Evolutionary conservation across 2,329 filamentous ascomycete genomes (phyloP), one percentile per base, ranked within the genome.

Genomic region (Colletotrichum euphorbiae): DNA sequence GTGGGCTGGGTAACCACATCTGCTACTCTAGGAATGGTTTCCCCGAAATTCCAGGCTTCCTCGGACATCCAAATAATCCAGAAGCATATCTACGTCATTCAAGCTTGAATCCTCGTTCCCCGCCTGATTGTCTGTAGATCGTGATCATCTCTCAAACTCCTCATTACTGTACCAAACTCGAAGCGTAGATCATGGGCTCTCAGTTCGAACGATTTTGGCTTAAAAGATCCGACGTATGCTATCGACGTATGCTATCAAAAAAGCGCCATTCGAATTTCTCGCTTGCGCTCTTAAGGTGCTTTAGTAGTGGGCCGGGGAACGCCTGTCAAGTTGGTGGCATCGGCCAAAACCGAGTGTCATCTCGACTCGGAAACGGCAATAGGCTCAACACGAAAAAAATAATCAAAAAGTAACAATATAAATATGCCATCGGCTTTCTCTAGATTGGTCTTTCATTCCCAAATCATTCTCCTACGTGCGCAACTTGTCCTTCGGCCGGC

Each of bases 311-410:
- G 17, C 31, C 24, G 50, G 33, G 56, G 15, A 28, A 12, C 63
- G 50, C 58, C 17, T 67, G 57, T 36, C 57, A 67, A 21, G 11
- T 33, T 28, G 7, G 36, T 55, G 50, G 50, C 50, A 62, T 15
- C 33, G 13, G n/a, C 19, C 24, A 62, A 56, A 48, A 9, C 33
- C 42, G 21, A 45, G 8, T 67, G 36, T 15, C 42, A 62, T 51
- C 15, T 24, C 15, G 31, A 31, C 24, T 51, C 31, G 7, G 31
- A 33, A 9, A 31, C 28, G n/a, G 15, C 17, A 6, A 17, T n/a
- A 51, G 33, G 33, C 33, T 55, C 12, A 28, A 31, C 11, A 43
- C 8, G 19, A 17, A 17, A 21, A 21, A 21, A 21, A 21, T 21
- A n/a, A n/a, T n/a, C n/a, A n/a, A n/a, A n/a, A n/a, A n/a, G n/a